Evolutionary conservation across 2,329 filamentous ascomycete genomes (phyloP).

Genomic region (Pseudogymnoascus verrucosus): DNA sequence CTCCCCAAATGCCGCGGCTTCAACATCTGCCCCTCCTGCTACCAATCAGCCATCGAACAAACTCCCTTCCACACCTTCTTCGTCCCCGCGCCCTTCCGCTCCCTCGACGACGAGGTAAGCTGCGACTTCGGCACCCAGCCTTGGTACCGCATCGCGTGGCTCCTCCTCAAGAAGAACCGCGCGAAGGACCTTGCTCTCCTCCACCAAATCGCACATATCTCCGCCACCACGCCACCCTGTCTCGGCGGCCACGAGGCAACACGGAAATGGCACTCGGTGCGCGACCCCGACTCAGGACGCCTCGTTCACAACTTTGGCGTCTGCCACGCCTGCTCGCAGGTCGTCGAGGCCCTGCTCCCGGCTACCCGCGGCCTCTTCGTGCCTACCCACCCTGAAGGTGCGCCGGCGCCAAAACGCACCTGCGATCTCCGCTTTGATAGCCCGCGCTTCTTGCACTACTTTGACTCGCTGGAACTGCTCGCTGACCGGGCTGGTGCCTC

Average conservation of each 20-base stretch:
- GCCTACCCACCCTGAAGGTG: constrained; percentile 32
- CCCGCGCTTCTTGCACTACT: constrained; percentile 50
- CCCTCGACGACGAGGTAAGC: constrained; percentile 48
- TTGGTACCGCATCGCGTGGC: constrained; percentile 80
- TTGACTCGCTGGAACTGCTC: constrained; percentile 50
- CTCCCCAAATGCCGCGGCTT: constrained; percentile 63
- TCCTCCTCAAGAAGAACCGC: constrained; percentile 66
- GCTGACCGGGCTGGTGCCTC: constrained; percentile 41
- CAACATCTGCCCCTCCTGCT: constrained; percentile 77
- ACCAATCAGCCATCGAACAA: constrained; percentile 57
- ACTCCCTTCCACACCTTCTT: constrained; percentile 64
- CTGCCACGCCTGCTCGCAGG: constrained; percentile 66
- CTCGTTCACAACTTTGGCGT: constrained; percentile 65
- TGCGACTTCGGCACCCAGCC: constrained; percentile 73
- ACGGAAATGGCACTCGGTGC: constrained; percentile 68
- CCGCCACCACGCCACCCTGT: constrained; percentile 49
- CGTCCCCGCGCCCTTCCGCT: constrained; percentile 49
- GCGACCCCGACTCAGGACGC: constrained; percentile 56
- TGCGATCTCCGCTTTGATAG: constrained; percentile 63
- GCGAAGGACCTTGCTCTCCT: constrained; percentile 60
- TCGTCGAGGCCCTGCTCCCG: constrained; percentile 66
- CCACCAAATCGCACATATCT: constrained; percentile 57
- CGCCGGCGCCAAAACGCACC: constrained; percentile 35
- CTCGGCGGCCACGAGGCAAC: constrained; percentile 45
- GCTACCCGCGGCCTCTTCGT: constrained; percentile 61